Base-by-base conservation (phyloP, 2,329 filamentous ascomycete species). In the Fusarium sp. region DNA sequence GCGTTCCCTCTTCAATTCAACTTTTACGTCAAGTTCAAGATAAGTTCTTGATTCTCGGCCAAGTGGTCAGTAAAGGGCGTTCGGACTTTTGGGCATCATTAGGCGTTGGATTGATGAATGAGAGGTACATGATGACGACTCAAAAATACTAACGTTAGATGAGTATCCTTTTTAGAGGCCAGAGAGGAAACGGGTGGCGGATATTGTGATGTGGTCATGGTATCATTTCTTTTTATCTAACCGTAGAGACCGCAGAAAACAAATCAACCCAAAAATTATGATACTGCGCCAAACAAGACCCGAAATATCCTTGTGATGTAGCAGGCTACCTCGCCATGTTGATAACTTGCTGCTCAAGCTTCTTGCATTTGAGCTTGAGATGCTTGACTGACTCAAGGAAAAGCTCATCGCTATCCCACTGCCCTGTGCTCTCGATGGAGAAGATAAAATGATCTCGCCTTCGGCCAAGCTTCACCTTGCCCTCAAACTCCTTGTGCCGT, bases 381-480 rank as follows among this genome's bases (percentile, higher is more conserved):
- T 94, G 86, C 84, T 92, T 93, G 56, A 99, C 89, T 33, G 94
- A 91, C 84, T 98, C 95, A 63, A 99, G 83, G 86, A 99, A 98
- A 73, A 99, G 87, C 83, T 95, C 91, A 78, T 98, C 95, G 79
- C 95, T 97, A 66, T 96, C 92, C 86, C 94, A 97, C 84, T 99
- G 96, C 11, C 96, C 97, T 1, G 94, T 92, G 85, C 95, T 98
- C 86, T 99, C 96, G 39, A 99, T 88, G 61, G 91, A 92, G 87
- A 96, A 99, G 83, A 99, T 98, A 82, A 99, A 99, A 85, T 99
- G 97, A 82, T 99, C 96, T 73, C 95, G 88, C 77, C 95, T 86
- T 61, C 97, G 89, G 47, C 96, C 96, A 36, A 99, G 89, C 86
- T 95, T 95, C 72, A 99, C 96, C 86, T 98, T 99, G 80, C 91